Evolutionary conservation across 2,329 filamentous ascomycete genomes (phyloP), one percentile per base, ranked within the genome.

Genomic region (Talaromyces sp.): DNA sequence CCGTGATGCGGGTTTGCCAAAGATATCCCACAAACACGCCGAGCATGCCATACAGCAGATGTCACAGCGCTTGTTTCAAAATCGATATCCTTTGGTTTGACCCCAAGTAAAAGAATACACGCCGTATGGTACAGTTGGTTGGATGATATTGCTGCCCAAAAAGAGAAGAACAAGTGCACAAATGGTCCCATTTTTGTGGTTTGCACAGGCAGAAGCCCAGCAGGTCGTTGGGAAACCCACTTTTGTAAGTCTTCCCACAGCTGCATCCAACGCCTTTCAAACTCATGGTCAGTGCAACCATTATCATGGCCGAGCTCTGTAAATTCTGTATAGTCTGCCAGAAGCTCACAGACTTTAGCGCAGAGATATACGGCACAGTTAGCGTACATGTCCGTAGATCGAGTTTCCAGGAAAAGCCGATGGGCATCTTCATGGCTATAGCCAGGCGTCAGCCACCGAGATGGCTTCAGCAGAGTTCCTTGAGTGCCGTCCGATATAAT

Each of bases 281-380:
- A 83, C 2, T 64, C 64, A 1, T 74, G 69, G 14, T 73, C 69
- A 24, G 75, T 72, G 58, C 78, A 81, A 4, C 77, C 77, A 62
- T 81, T 81, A 8, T 73, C 68, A 58, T 80, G 75, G 6, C 77
- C 78, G 1, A 83, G 71, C 64, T 84, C 81, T 3, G 77, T 64
- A 63, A 75, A 80, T 35, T 78, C 78, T 3, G 81, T 82, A 19
- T 78, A 78, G 57, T 79, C 75, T 9, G 79, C 77, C 13, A 83
- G 72, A 3, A 86, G 76, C 64, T 84, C 78, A 61, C 79, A 82
- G 1, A 79, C 78, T 59, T 77, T 78, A 4, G 83, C 80, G 56
- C 78, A 81, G 1, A 87, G 75, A 63, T 82, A 86, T 2, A 86
- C 83, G 8, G 83, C 78, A 64, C 83, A 83, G 64, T 86, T 86